Percentiles rank a stretch among this genome's conserved stretches.
Conservation (phyloP, 2,329 filamentous ascomycete genomes). For the Colletotrichum gigasporum region DNA sequence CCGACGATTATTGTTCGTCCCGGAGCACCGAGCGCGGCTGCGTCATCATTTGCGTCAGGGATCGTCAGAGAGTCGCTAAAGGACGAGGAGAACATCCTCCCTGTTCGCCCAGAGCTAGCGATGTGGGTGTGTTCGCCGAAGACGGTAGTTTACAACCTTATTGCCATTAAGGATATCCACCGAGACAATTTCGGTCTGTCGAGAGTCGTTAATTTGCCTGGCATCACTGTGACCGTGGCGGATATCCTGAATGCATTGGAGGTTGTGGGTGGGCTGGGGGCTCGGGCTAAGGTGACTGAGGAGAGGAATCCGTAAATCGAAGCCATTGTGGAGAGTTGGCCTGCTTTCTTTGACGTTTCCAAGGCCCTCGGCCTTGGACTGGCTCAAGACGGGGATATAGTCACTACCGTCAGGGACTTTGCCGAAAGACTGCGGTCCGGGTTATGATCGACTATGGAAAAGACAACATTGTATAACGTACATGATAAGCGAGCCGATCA, state of each 20-base stretch:
- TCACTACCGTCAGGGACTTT: slow-evolving; percentile 41
- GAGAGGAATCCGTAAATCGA: slow-evolving; percentile 56
- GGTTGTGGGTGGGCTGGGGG: slow-evolving; percentile 56
- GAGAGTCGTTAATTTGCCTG: slow-evolving; percentile 62
- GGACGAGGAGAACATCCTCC: slow-evolving; percentile 53
- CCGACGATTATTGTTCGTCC: slow-evolving; percentile 70
- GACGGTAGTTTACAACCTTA: slow-evolving; percentile 55
- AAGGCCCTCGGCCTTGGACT: slow-evolving; percentile 64
- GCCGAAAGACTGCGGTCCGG: background rate
- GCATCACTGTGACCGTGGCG: slow-evolving; percentile 60
- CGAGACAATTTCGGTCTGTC: slow-evolving; percentile 48
- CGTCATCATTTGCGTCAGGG: slow-evolving; percentile 68
- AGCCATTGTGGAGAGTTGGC: slow-evolving; percentile 63
- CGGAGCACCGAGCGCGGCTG: slow-evolving; percentile 68
- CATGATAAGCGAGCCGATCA: no score
- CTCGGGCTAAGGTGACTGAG: slow-evolving; percentile 54
- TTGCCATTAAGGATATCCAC: slow-evolving; percentile 52
- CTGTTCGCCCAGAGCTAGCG: slow-evolving; percentile 51
- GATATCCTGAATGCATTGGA: slow-evolving; percentile 62
- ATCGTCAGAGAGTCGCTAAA: slow-evolving; percentile 70
- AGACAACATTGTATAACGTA: no score
- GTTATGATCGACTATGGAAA: no score
- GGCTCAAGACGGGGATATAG: slow-evolving; percentile 51
- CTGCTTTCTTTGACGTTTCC: slow-evolving; percentile 58
- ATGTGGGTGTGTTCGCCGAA: slow-evolving; percentile 59